These are phyloP conservation scores for Pterocarpus macrocarpus DNA, from an alignment of 306 rosid genomes.

Conservation along the genomic window DNA sequence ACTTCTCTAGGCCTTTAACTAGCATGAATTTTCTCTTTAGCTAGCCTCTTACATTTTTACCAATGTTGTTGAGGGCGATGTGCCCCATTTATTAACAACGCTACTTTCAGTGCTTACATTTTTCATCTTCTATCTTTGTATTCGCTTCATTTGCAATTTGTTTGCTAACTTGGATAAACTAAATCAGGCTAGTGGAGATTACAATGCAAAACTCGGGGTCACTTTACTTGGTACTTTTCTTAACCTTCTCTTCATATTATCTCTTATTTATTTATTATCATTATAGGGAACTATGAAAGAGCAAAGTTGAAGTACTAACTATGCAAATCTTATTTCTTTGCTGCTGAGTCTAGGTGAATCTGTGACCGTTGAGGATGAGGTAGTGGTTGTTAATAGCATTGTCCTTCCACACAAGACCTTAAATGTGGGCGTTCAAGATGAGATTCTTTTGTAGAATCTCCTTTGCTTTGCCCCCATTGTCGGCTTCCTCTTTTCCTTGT, in stretches of 20 bases:
- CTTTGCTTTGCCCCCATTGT: slow-evolving; percentile 6
- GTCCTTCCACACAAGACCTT: slow-evolving; percentile 94
- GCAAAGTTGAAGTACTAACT: slow-evolving; percentile 1
- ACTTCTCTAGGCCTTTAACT: slow-evolving; percentile 4
- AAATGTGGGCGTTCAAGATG: slow-evolving; percentile 91
- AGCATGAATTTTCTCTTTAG: background rate
- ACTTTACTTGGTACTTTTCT: slow-evolving; percentile 78
- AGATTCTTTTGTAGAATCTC: slow-evolving; percentile 74
- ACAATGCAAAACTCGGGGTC: slow-evolving; percentile 88
- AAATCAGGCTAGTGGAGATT: slow-evolving; percentile 88
- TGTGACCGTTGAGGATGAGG: slow-evolving; percentile 91
- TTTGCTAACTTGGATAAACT: slow-evolving; percentile 42
- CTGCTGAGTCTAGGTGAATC: slow-evolving; percentile 77
- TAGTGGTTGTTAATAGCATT: slow-evolving; percentile 86
- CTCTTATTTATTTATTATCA: background rate
- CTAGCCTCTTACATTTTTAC: background rate
- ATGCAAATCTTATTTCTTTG: slow-evolving; percentile 44
- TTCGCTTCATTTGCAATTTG: background rate
- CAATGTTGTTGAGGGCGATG: background rate
- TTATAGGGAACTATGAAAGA: background rate
- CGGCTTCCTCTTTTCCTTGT: slow-evolving; percentile 20
- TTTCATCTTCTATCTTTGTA: slow-evolving; percentile 7
- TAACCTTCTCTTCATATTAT: slow-evolving; percentile 14
- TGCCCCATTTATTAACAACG: background rate
- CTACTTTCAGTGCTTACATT: background rate